Evolutionary conservation across 1,284 basidiomycete species (phyloP).

Genomic region (Microbotryum violaceum): DNA sequence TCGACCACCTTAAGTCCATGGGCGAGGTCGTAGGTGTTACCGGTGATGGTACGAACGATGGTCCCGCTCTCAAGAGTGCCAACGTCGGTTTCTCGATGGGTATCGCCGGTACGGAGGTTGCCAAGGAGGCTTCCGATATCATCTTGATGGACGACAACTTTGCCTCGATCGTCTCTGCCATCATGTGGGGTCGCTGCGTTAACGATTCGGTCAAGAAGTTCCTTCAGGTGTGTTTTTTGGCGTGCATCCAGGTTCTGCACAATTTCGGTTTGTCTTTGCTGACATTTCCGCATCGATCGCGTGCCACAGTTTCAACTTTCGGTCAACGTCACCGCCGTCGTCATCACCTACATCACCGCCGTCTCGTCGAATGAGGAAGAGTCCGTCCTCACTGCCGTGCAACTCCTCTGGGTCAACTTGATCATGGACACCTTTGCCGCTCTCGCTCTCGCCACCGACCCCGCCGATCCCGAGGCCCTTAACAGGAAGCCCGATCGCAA

Average conservation of each 20-base stretch:
- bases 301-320: slow-evolving; percentile 71
- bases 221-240: slow-evolving; percentile 52
- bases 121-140: slow-evolving; percentile 98
- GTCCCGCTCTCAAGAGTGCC: slow-evolving; percentile 89
- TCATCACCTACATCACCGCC: slow-evolving; percentile 87
- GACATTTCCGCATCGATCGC: background rate
- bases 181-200: slow-evolving; percentile 98
- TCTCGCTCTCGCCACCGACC: slow-evolving; percentile 91
- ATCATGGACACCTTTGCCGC: slow-evolving; percentile 73
- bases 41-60: slow-evolving; percentile 97
- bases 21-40: slow-evolving; percentile 96
- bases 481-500: slow-evolving; percentile 85
- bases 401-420: slow-evolving; percentile 93
- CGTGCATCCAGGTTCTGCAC: too few species aligned
- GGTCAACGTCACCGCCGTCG: slow-evolving; percentile 89
- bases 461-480: slow-evolving; percentile 68
- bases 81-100: slow-evolving; percentile 97
- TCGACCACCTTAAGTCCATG: slow-evolving; percentile 73
- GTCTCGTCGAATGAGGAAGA: slow-evolving; percentile 66
- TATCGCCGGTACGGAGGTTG: slow-evolving; percentile 95
- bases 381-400: slow-evolving; percentile 88
- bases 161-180: slow-evolving; percentile 87
- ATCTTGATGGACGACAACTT: slow-evolving; percentile 97
- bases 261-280: too few species aligned
- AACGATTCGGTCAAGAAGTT: slow-evolving; percentile 97